Conservation (phyloP, 2,329 filamentous ascomycete genomes). For the Emergomyces pasteurianus region DNA sequence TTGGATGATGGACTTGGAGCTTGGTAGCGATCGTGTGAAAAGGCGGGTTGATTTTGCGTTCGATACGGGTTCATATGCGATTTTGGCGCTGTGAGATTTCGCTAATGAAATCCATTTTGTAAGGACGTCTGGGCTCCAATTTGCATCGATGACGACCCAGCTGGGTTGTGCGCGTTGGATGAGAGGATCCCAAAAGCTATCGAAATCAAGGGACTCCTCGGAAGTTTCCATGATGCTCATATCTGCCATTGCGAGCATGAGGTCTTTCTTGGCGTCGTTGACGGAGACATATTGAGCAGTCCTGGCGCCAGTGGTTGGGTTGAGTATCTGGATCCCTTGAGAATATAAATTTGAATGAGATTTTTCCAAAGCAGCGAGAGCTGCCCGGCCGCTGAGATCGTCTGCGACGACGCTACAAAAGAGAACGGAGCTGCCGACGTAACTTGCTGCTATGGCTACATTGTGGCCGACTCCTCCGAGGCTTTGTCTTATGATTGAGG, state of each 20-base stretch:
- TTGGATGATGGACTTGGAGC: slow-evolving; percentile 17
- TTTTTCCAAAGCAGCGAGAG: slow-evolving; percentile 52
- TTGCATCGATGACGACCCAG: slow-evolving; percentile 77
- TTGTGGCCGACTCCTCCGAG: slow-evolving; percentile 89
- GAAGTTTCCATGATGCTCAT: slow-evolving; percentile 65
- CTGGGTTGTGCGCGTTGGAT: slow-evolving; percentile 48
- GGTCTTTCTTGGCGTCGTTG: slow-evolving; percentile 70
- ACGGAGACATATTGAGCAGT: slow-evolving; percentile 89
- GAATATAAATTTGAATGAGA: slow-evolving; percentile 52
- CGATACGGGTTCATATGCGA: slow-evolving; percentile 85
- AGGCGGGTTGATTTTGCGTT: slow-evolving; percentile 61
- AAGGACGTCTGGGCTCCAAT: slow-evolving; percentile 61
- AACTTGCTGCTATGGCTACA: slow-evolving; percentile 71
- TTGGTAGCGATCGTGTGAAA: slow-evolving; percentile 34
- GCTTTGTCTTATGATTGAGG: slow-evolving; percentile 65
- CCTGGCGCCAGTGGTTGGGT: slow-evolving; percentile 42
- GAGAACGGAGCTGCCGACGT: slow-evolving; percentile 52
- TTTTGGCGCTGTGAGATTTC: slow-evolving; percentile 42
- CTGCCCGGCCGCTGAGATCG: slow-evolving; percentile 63
- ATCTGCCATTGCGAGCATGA: slow-evolving; percentile 90
- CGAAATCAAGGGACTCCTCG: slow-evolving; percentile 29
- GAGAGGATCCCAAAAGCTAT: slow-evolving; percentile 49
- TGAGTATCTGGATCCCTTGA: slow-evolving; percentile 48
- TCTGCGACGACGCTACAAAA: slow-evolving; percentile 73
- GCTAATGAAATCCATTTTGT: slow-evolving; percentile 55